Percentiles rank a stretch among this genome's conserved stretches.
Evolutionary conservation across 495 filamentous ascomycete genomes (phyloP).

Genomic region (Penicillium odoratum): DNA sequence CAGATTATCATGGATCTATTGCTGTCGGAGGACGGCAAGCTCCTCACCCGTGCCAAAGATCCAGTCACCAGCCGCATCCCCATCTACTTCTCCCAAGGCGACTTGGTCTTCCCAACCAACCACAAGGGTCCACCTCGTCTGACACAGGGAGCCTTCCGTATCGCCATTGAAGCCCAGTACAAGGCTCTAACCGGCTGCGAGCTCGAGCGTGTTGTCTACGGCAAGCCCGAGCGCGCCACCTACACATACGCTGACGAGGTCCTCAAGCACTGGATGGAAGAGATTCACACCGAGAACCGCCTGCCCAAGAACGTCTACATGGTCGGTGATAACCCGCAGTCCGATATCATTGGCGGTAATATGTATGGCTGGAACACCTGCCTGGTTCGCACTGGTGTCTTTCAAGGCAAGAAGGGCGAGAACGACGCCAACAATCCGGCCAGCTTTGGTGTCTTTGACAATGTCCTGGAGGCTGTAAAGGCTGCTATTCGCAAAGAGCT

Average conservation of each 20-base stretch:
- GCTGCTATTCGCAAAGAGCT: conserved; percentile 56
- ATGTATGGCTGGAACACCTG: conserved; percentile 82
- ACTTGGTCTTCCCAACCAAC: conserved; percentile 74
- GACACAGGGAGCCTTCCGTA: conserved; percentile 75
- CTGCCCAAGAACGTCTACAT: conserved; percentile 77
- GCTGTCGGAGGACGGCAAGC: conserved; percentile 68
- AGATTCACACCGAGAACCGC: conserved; percentile 68
- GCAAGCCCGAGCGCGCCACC: conserved; percentile 76
- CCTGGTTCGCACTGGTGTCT: conserved; percentile 63
- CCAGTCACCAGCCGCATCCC: conserved; percentile 68
- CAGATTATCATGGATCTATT: conserved; percentile 85
- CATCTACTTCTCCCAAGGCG: conserved; percentile 75
- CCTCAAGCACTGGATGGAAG: conserved; percentile 71
- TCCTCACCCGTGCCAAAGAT: conserved; percentile 67
- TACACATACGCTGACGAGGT: conserved; percentile 83
- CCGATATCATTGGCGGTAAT: conserved; percentile 77
- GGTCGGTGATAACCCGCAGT: conserved; percentile 78
- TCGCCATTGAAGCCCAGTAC: conserved; percentile 76
- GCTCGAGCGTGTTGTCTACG: conserved; percentile 81
- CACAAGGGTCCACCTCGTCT: conserved; percentile 68
- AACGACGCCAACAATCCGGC: conserved; percentile 59
- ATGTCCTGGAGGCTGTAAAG: conserved; percentile 57
- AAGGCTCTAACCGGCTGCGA: conserved; percentile 71
- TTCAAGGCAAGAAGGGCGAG: conserved; percentile 52
- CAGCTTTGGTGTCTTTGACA: conserved; percentile 56